Evolutionary conservation across 2,329 filamentous ascomycete species (phyloP).

Genomic region (Fusarium anthophilum): DNA sequence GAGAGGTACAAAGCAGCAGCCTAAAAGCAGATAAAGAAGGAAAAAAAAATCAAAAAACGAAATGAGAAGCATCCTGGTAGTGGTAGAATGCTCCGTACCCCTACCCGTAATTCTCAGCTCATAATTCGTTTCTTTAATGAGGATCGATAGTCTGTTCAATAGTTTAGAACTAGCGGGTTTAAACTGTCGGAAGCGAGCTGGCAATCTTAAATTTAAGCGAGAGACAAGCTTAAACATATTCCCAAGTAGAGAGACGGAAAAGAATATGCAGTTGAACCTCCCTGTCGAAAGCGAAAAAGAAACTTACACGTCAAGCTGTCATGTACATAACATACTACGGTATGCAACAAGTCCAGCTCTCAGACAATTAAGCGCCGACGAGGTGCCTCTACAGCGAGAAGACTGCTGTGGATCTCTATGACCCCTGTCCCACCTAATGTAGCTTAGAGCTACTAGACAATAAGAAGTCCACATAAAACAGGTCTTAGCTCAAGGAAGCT

Average conservation of each 20-base stretch:
- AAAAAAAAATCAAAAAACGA: neutral
- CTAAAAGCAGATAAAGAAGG: neutral
- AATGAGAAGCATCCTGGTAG: neutral
- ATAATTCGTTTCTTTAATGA: neutral
- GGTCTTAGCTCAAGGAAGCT: too few relatives aligned
- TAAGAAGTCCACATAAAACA: neutral
- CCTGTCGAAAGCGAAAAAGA: too few relatives aligned
- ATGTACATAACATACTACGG: too few relatives aligned
- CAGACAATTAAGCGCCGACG: too few relatives aligned
- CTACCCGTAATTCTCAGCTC: neutral
- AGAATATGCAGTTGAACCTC: too few relatives aligned
- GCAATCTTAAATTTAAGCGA: neutral
- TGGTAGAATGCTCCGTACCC: neutral
- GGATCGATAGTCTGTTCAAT: neutral
- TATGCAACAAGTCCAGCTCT: too few relatives aligned
- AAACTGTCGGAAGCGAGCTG: neutral
- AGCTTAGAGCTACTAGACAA: neutral
- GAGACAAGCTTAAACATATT: neutral
- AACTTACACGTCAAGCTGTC: too few relatives aligned
- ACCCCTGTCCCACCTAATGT: too few relatives aligned
- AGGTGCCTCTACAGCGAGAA: too few relatives aligned
- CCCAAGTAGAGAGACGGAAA: too few relatives aligned
- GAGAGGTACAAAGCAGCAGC: neutral
- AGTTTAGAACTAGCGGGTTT: neutral
- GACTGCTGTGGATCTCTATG: neutral